Base-by-base conservation (phyloP, 1,284 basidiomycete species). In the Tremellales sp. region DNA sequence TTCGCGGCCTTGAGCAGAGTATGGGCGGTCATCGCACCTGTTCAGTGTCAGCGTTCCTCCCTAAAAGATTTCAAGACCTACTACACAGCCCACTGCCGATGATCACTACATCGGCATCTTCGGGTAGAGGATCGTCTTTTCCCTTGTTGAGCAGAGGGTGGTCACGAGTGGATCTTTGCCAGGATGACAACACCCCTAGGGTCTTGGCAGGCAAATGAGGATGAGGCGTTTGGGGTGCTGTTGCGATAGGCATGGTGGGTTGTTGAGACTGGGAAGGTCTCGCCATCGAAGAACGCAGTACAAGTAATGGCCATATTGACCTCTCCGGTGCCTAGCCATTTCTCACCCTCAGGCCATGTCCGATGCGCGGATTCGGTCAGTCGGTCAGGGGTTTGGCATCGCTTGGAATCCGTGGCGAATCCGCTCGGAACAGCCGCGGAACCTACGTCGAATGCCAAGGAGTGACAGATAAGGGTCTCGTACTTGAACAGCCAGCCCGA, bases 1-100 rank as follows among this genome's bases (percentile, higher is more conserved):
- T 50, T 34, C 1, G 48, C 34, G 5, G 54, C 26, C 10, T 34
- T 40, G 9, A 66, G 49, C 2, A 66, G 54, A 12, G 55, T 50
- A 32, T 63, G 53, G 1, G 57, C 57, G 3, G 61, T 45, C 3
- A 57, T 42, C 0, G 60, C 60, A 27, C 65, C 63, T 52, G 47
- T 25, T 9, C 28, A 24, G 38, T 33, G 10, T 37, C 33, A 41
- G 33, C n/a, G 19, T 36, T 32, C 29, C 10, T 24, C 12, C n/a
- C 16, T n/a, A 7, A n/a, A 24, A 22, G 31, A 22, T 14, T 12
- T 18, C 25, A 16, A 9, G 14, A 52, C 54, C 10, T 34, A 54
- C 60, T 60, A 25, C 51, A 57, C 19, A 64, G 40, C 3, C 65
- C 67, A 25, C 58, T 58, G n/a, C 65, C 67, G 39, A 67, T 57